Percentiles rank a stretch among this genome's conserved stretches.
These are phyloP conservation scores for Actinomucor elegans DNA, from an alignment of 371 early-diverging fungal species.

Conservation along the genomic window DNA sequence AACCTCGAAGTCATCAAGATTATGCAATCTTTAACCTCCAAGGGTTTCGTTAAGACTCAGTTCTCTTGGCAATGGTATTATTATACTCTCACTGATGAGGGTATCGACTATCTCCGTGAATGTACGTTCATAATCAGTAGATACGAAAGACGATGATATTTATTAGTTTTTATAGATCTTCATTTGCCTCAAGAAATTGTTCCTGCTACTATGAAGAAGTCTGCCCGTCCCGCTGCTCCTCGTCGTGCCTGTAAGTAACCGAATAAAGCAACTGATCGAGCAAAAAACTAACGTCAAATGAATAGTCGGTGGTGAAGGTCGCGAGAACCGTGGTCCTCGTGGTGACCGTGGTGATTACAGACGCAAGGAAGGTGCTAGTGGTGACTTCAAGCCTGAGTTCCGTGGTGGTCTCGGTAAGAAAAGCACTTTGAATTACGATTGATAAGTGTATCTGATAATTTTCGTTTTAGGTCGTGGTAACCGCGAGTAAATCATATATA, in stretches of 20 bases:
- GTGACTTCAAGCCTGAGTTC: conserved; percentile 94
- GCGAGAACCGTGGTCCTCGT: conserved; percentile 60
- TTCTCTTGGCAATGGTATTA: conserved; percentile 99
- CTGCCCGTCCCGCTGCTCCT: conserved; percentile 65
- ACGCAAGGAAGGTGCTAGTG: conserved; percentile 88
- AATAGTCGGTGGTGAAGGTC: conserved; percentile 34
- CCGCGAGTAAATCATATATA: conserved; percentile 26
- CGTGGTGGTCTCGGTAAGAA: conserved; percentile 67
- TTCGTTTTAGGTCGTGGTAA: conserved; percentile 33
- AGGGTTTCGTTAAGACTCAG: conserved; percentile 90
- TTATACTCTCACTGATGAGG: conserved; percentile 96
- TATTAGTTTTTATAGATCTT: conserved; percentile 52
- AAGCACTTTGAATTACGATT: neutral
- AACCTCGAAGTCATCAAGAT: conserved; percentile 99
- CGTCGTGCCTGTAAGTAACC: conserved; percentile 52
- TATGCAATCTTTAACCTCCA: conserved; percentile 93
- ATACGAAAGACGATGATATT: too few species aligned
- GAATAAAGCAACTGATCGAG: neutral
- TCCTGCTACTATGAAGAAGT: conserved; percentile 95
- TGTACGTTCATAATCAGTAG: conserved; percentile 32
- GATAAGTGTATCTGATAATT: neutral
- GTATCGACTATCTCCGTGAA: conserved; percentile 95
- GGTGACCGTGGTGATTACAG: conserved; percentile 82
- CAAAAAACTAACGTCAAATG: neutral
- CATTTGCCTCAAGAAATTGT: conserved; percentile 95